These are phyloP conservation scores for Hansenula lynferdii DNA, from an alignment of 1,139 yeast genomes.

Conservation along the genomic window DNA sequence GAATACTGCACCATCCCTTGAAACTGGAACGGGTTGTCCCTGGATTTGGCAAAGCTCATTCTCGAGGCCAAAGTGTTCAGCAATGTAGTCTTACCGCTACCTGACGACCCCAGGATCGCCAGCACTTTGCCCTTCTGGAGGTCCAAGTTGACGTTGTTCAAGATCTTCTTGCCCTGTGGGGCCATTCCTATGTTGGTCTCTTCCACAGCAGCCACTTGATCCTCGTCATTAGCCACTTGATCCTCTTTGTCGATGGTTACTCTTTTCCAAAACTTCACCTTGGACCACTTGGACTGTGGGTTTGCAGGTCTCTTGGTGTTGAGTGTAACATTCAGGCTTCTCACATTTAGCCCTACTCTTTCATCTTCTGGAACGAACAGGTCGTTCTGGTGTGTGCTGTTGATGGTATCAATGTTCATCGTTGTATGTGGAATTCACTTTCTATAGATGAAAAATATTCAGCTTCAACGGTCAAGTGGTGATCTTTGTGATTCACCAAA, in stretches of 20 bases:
- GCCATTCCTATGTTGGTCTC: too few relatives aligned
- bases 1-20: slow-evolving; percentile 28
- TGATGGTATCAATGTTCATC: neutral
- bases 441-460: too few relatives aligned
- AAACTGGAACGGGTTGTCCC: slow-evolving; percentile 30
- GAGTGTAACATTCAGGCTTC: slow-evolving; percentile 8
- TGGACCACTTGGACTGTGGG: slow-evolving; percentile 1
- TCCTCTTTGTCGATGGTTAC: neutral
- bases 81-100: slow-evolving; percentile 77
- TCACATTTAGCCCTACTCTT: slow-evolving; percentile 7
- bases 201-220: slow-evolving; percentile 1
- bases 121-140: slow-evolving; percentile 48
- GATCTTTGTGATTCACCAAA: too few relatives aligned
- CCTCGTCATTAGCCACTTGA: neutral
- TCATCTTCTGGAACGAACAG: slow-evolving; percentile 4
- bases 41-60: slow-evolving; percentile 28
- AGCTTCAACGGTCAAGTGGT: too few relatives aligned
- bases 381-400: neutral
- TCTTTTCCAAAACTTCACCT: neutral
- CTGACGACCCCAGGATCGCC: slow-evolving; percentile 77
- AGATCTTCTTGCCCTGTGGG: slow-evolving; percentile 22
- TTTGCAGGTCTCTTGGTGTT: too few relatives aligned
- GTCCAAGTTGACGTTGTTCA: slow-evolving; percentile 47
- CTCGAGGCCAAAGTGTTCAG: slow-evolving; percentile 64
- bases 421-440: too few relatives aligned